Evolutionary conservation across 495 filamentous ascomycete species (phyloP).

Genomic region (Neurospora sp.): DNA sequence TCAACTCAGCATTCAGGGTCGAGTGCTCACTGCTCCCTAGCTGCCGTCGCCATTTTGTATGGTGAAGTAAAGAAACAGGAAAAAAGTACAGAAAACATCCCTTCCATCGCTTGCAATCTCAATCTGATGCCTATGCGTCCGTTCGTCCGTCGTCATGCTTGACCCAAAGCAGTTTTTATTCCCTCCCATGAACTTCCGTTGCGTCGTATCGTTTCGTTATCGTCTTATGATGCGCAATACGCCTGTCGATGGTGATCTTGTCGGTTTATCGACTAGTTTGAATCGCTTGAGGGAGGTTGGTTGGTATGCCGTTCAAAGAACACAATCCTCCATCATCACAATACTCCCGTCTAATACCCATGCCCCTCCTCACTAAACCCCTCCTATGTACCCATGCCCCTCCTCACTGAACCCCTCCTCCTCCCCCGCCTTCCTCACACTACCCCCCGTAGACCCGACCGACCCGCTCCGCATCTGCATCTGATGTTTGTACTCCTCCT

Average conservation of each 20-base stretch:
- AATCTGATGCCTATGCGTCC: too few species aligned
- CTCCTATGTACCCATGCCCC: neutral
- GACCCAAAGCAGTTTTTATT: too few species aligned
- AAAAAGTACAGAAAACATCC: neutral
- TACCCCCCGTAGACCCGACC: slow-evolving; percentile 3
- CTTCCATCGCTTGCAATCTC: neutral
- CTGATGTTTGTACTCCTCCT: slow-evolving; percentile 37
- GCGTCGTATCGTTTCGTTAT: neutral
- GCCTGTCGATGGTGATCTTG: too few species aligned
- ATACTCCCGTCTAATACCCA: too few species aligned
- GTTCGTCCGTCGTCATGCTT: too few species aligned
- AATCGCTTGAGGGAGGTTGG: too few species aligned
- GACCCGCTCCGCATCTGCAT: slow-evolving; percentile 16
- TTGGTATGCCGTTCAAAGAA: too few species aligned
- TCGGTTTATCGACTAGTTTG: too few species aligned
- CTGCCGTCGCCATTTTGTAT: neutral
- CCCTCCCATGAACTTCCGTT: too few species aligned
- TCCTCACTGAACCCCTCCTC: slow-evolving; percentile 26
- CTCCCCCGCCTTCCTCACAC: neutral
- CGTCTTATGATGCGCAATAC: too few species aligned
- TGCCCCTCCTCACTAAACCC: too few species aligned
- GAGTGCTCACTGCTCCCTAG: neutral
- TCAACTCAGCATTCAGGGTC: neutral
- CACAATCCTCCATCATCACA: too few species aligned
- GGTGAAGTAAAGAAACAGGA: neutral